phyloP scores from a whole-genome alignment of 257 asterid species.

The Solanum sitiens region DNA sequence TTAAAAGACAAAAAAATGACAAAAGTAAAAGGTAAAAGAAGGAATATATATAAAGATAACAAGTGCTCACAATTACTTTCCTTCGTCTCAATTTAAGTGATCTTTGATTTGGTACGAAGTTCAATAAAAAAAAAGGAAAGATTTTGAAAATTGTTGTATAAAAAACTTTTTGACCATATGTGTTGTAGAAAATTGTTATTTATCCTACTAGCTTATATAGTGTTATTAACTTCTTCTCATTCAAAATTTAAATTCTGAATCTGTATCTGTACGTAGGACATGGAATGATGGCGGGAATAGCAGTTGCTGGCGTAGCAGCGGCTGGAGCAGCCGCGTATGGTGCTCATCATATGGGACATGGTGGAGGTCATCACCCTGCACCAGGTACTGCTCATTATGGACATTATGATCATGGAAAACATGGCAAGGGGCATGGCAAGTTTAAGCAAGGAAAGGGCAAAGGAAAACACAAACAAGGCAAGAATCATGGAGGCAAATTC shows the following conservation, averaged over 20 bases:
- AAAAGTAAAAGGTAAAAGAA: background rate
- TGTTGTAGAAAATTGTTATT: too few relatives aligned
- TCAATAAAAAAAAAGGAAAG: too few relatives aligned
- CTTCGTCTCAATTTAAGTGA: background rate
- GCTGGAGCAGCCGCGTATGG: constrained; percentile 78
- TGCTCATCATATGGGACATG: constrained; percentile 41
- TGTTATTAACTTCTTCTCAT: background rate
- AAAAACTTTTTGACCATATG: background rate
- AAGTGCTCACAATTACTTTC: background rate
- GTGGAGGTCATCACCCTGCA: constrained; percentile 9
- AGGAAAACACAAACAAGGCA: constrained; percentile 38
- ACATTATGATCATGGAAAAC: constrained; percentile 32
- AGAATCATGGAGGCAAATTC: constrained; percentile 40
- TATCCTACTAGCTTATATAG: background rate
- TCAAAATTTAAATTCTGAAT: background rate
- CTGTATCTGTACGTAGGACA: constrained; percentile 12
- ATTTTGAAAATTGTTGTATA: too few relatives aligned
- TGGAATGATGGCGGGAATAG: constrained; percentile 58
- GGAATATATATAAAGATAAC: background rate
- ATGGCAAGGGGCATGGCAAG: constrained; percentile 4
- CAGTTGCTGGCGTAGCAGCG: constrained; percentile 70
- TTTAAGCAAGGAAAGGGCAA: constrained; percentile 26
- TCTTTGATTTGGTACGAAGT: too few relatives aligned
- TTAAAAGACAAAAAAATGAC: background rate
- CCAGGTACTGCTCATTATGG: constrained; percentile 19